phyloP scores from a whole-genome alignment of 495 filamentous ascomycete species.

The Elasticomyces elasticus region DNA sequence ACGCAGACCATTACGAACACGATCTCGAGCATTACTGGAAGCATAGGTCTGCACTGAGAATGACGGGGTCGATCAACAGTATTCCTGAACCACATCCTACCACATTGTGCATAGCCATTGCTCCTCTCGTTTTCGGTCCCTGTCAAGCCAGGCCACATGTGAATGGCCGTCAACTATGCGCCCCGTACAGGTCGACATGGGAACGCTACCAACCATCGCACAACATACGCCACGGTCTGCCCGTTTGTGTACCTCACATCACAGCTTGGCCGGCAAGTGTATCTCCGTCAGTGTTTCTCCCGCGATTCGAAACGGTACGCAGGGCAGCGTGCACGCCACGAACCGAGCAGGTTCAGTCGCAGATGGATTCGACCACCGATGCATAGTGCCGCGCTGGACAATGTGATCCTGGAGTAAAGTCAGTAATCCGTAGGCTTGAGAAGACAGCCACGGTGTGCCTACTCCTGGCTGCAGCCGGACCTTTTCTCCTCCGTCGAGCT shows the following conservation, averaged over 20 bases:
- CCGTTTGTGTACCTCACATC: neutral
- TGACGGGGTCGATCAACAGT: too few species aligned
- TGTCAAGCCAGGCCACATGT: too few species aligned
- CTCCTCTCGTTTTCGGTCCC: too few species aligned
- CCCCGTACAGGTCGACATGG: too few species aligned
- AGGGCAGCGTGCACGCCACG: conserved; percentile 21
- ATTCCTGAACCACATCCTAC: too few species aligned
- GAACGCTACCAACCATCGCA: too few species aligned
- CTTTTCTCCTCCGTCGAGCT: conserved; percentile 22
- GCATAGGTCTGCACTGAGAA: neutral
- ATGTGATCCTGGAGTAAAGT: conserved; percentile 22
- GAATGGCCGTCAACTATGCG: too few species aligned
- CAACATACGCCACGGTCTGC: neutral
- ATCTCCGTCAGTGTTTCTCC: conserved; percentile 15
- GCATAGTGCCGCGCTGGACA: conserved; percentile 22
- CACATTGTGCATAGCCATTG: too few species aligned
- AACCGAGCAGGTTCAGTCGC: conserved; percentile 22
- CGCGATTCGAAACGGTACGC: conserved; percentile 21
- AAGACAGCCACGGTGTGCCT: too few species aligned
- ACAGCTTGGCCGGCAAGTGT: neutral
- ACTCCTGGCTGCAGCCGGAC: conserved; percentile 19
- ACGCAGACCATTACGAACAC: conserved; percentile 8
- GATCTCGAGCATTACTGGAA: conserved; percentile 10
- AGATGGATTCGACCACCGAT: conserved; percentile 20
- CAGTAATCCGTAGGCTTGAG: too few species aligned